Percentiles rank a stretch among this genome's conserved stretches.
Evolutionary conservation across 139 green algal species (phyloP).

Genomic region (Volvox reticuliferus): DNA sequence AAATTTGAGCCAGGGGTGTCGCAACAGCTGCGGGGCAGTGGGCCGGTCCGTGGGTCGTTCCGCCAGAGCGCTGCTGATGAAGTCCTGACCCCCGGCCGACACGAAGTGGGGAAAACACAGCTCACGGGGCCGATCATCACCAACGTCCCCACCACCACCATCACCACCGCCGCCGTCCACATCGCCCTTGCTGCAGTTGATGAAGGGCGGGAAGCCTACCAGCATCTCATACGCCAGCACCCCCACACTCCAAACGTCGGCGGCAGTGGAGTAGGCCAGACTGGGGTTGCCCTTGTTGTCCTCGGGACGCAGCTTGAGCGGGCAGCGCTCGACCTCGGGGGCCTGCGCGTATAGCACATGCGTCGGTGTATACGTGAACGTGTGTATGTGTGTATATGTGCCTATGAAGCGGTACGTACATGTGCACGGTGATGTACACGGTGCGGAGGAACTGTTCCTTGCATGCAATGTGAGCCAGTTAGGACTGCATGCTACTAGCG

Average conservation of each 20-base stretch:
- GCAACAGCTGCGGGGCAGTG: slow-evolving; percentile 23
- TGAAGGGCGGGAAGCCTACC: slow-evolving; percentile 38
- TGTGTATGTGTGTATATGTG: too few species aligned
- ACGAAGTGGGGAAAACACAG: slow-evolving; percentile 31
- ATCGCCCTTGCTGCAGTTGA: neutral
- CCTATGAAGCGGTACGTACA: too few species aligned
- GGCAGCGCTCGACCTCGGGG: slow-evolving; percentile 60
- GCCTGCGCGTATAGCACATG: slow-evolving; percentile 8
- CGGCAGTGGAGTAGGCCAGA: slow-evolving; percentile 44
- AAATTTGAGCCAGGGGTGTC: slow-evolving; percentile 35
- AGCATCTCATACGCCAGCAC: slow-evolving; percentile 58
- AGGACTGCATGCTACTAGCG: too few species aligned
- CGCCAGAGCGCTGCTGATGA: slow-evolving; percentile 1
- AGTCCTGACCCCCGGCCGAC: slow-evolving; percentile 24
- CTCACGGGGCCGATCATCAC: neutral
- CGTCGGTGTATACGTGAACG: too few species aligned
- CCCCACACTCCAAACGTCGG: slow-evolving; percentile 52
- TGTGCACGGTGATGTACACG: too few species aligned
- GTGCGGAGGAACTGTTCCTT: too few species aligned
- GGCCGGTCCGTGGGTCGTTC: neutral
- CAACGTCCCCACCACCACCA: too few species aligned
- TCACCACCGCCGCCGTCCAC: neutral
- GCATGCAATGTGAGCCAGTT: too few species aligned
- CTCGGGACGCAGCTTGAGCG: slow-evolving; percentile 48
- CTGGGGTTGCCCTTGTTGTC: slow-evolving; percentile 54